Evolutionary conservation across 441 rosid genomes (phyloP).

Genomic region (Erodium trifolium): DNA sequence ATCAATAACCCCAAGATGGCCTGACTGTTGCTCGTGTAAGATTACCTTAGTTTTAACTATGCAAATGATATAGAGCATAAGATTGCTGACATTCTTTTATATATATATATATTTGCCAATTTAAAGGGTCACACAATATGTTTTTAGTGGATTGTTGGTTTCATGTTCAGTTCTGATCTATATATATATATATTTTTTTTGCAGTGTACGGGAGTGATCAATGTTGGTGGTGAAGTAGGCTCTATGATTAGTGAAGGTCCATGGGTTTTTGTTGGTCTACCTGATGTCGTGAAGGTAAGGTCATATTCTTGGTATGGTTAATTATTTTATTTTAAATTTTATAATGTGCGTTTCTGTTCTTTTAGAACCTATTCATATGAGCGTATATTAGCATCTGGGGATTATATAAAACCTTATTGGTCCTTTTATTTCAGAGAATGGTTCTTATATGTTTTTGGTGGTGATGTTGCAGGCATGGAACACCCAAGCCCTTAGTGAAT

Average conservation of each 20-base stretch:
- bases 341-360: no score
- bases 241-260: conserved; percentile 95
- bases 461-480: conserved; percentile 70
- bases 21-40: no score
- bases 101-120: no score
- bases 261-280: conserved; percentile 87
- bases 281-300: conserved; percentile 75
- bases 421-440: neutral
- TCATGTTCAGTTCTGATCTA: neutral
- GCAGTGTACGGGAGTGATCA: conserved; percentile 57
- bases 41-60: no score
- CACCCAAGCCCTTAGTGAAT: conserved; percentile 56
- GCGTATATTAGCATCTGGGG: neutral
- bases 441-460: conserved; percentile 10
- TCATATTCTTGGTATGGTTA: neutral
- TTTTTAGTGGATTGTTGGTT: neutral
- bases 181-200: neutral
- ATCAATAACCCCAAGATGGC: no score
- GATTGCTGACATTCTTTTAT: no score
- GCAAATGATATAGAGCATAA: no score
- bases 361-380: neutral
- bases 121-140: no score
- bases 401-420: neutral
- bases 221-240: conserved; percentile 85
- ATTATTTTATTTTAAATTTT: neutral